A percentile compares a stretch with the other conserved stretches of the same genome.
Conservation (phyloP, 2,329 filamentous ascomycete genomes). For the Talaromyces funiculosus region DNA sequence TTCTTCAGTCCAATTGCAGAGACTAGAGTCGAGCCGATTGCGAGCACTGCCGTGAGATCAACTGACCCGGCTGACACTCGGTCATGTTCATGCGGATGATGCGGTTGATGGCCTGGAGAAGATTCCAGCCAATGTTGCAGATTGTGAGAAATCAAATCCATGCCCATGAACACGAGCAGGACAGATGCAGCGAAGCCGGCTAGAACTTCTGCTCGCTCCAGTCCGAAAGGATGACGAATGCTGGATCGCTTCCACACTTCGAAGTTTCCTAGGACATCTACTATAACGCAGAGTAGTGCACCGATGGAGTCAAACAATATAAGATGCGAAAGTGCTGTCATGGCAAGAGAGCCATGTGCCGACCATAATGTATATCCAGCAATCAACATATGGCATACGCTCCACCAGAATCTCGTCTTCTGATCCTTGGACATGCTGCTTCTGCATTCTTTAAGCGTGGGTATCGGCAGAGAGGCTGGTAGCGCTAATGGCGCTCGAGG, state of each 20-base stretch:
- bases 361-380: slow-evolving; percentile 81
- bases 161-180: slow-evolving; percentile 92
- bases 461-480: slow-evolving; percentile 85
- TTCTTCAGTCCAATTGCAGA: slow-evolving; percentile 85
- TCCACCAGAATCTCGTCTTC: slow-evolving; percentile 78
- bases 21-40: slow-evolving; percentile 74
- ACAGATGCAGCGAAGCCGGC: slow-evolving; percentile 95
- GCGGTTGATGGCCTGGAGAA: slow-evolving; percentile 67
- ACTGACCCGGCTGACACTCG: slow-evolving; percentile 68
- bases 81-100: slow-evolving; percentile 63
- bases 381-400: slow-evolving; percentile 76
- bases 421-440: slow-evolving; percentile 86
- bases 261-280: slow-evolving; percentile 93
- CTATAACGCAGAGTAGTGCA: slow-evolving; percentile 81
- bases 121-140: slow-evolving; percentile 86
- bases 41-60: slow-evolving; percentile 73
- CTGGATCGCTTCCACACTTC: slow-evolving; percentile 94
- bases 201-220: slow-evolving; percentile 88
- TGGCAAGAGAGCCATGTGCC: slow-evolving; percentile 77
- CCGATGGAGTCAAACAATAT: slow-evolving; percentile 94
- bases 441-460: slow-evolving; percentile 81
- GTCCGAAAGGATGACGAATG: slow-evolving; percentile 85
- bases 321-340: slow-evolving; percentile 87
- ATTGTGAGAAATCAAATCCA: slow-evolving; percentile 91
- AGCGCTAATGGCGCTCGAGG: slow-evolving; percentile 79